Evolutionary conservation across 1,284 basidiomycete species (phyloP), one percentile per base, ranked within the genome.

Genomic region (Rhodotorula mucilaginosa): DNA sequence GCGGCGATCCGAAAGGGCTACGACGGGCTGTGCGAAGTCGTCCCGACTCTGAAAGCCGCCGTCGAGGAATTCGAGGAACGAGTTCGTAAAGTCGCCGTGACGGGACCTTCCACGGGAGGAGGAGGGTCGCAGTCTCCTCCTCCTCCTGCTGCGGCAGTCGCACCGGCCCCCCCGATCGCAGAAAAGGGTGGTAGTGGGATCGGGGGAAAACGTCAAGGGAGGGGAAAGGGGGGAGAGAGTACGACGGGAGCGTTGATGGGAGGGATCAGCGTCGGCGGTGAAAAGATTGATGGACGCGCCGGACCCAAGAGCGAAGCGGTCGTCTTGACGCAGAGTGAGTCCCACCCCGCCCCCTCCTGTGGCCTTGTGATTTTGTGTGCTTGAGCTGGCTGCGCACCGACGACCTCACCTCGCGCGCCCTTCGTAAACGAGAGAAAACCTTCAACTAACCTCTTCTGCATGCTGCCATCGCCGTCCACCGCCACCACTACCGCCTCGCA

Each of bases 1-100:
- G 92, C 93, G 73, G 90, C 91, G 61, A 94, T 94, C 76, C 87
- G 92, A 49, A 89, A 92, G 73, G 92, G 91, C 16, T 94, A 94
- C 82, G 89, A 92, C 19, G 87, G 91, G 78, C 83, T 94, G 0
- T 92, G 91, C 79, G 88, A 88, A 29, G 86, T 87, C 49, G 88
- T 93, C 0, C 91, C 92, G n/a, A 84, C 89, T 8, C 83, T 93
- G 61, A 83, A 88, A 34, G 90, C 90, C 77, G 91, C 90, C 0
- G 90, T 92, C 4, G 59, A 71, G 18, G 73, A 75, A 52, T 73
- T 67, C 15, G 71, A 73, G 47, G 60, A 61, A 54, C 49, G 63
- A 82, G 84, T 66, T 84, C 83, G 59, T 88, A 90, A 80, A 88
- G 89, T 73, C 85, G 59, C 62, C n/a, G 31, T 48, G 23, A 31